Percentiles rank a stretch among this genome's conserved stretches.
Evolutionary conservation across 192 early-diverging fungal species (phyloP).

Genomic region (Coemansia sp.): DNA sequence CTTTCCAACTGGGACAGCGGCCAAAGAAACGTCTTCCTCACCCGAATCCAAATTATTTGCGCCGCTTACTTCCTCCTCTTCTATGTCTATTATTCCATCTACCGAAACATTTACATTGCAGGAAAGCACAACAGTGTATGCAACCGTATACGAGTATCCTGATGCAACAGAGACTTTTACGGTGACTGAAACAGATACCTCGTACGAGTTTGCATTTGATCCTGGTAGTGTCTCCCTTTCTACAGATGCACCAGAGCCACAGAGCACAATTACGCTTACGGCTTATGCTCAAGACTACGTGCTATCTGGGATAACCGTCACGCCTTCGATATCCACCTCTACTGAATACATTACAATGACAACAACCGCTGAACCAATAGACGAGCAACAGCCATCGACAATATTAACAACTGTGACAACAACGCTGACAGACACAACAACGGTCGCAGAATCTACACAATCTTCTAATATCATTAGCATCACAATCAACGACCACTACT

Average conservation of each 20-base stretch:
- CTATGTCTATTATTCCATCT: neutral
- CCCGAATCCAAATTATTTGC: no score
- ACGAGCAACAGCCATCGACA: neutral
- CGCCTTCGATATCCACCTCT: neutral
- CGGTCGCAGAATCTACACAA: neutral
- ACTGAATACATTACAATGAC: slow-evolving; percentile 4
- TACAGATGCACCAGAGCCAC: neutral
- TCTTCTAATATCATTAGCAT: neutral
- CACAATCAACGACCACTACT: neutral
- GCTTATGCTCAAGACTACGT: neutral
- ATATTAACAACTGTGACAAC: neutral
- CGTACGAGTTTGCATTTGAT: neutral
- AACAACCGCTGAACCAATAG: neutral
- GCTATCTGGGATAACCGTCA: neutral
- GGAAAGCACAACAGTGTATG: neutral
- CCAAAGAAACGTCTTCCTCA: slow-evolving; percentile 11
- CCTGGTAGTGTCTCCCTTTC: neutral
- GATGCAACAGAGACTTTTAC: neutral
- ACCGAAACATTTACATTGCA: neutral
- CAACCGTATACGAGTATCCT: neutral
- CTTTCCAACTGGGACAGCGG: slow-evolving; percentile 5
- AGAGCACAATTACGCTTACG: neutral
- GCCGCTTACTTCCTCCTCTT: no score
- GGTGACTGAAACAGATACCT: slow-evolving; percentile 4
- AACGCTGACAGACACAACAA: neutral